Percentiles rank a stretch among this genome's conserved stretches.
Evolutionary conservation across 2,329 filamentous ascomycete species (phyloP).

Genomic region (Diaporthe sp.): DNA sequence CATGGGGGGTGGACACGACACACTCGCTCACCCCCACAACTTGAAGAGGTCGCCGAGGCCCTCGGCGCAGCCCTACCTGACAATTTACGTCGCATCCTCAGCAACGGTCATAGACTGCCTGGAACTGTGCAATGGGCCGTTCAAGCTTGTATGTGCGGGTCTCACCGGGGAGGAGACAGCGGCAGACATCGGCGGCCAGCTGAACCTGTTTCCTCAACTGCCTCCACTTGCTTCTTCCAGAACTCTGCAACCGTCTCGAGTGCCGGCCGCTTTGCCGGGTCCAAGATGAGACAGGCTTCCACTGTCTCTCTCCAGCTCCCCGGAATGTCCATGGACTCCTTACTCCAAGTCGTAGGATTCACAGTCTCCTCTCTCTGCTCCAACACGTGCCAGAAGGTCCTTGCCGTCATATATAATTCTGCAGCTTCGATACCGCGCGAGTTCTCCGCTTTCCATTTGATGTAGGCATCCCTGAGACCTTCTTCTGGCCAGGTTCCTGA

Average conservation of each 20-base stretch:
- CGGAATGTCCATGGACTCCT: background rate
- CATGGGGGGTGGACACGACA: no score
- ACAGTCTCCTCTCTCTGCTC: constrained; percentile 11
- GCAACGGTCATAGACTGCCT: no score
- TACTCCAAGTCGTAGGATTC: background rate
- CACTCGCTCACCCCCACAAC: no score
- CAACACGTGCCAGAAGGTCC: constrained; percentile 1
- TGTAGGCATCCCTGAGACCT: background rate
- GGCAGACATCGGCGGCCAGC: no score
- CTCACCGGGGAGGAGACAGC: no score
- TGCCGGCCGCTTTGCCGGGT: background rate
- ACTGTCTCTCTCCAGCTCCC: background rate
- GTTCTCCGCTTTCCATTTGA: background rate
- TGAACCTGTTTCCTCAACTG: no score
- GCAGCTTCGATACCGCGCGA: background rate
- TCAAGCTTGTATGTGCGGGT: no score
- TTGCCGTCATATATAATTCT: background rate
- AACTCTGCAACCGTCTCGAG: background rate
- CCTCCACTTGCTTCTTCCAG: constrained; percentile 3
- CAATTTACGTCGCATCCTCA: no score
- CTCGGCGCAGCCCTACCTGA: no score
- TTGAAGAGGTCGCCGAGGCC: no score
- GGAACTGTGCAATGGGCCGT: no score
- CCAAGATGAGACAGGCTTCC: background rate
- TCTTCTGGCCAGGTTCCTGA: background rate